These are phyloP conservation scores for Penicillium sp. DNA, from an alignment of 2,329 filamentous ascomycete species.

Conservation along the genomic window DNA sequence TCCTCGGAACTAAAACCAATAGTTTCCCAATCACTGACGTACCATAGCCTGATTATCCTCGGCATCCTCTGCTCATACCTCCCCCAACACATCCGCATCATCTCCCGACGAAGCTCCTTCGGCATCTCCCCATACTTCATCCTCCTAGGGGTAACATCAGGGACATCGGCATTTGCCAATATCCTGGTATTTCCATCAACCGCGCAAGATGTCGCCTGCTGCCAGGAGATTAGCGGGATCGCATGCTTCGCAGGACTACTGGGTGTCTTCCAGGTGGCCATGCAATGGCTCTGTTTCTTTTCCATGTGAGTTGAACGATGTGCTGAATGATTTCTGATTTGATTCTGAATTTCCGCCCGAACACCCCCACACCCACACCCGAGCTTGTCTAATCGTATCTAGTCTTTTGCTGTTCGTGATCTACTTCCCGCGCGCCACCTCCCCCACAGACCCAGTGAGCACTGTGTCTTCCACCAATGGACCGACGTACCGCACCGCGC, in stretches of 20 bases:
- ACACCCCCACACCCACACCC: neutral
- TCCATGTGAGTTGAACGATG: constrained; percentile 66
- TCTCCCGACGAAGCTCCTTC: constrained; percentile 78
- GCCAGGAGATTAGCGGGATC: constrained; percentile 72
- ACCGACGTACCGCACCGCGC: constrained; percentile 73
- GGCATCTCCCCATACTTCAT: constrained; percentile 96
- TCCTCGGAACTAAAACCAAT: neutral
- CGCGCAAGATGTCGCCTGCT: constrained; percentile 79
- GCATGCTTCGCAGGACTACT: constrained; percentile 83
- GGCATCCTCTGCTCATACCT: constrained; percentile 92
- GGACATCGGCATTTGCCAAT: constrained; percentile 85
- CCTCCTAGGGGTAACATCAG: constrained; percentile 85
- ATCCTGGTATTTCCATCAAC: constrained; percentile 85
- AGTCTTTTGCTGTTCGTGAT: constrained; percentile 91
- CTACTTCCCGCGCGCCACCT: constrained; percentile 72
- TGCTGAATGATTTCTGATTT: too few relatives aligned
- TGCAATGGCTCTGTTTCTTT: constrained; percentile 89
- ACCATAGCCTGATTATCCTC: constrained; percentile 66
- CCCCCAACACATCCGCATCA: constrained; percentile 91
- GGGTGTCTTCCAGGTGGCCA: constrained; percentile 84
- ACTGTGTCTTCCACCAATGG: constrained; percentile 44
- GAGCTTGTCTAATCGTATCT: constrained; percentile 4
- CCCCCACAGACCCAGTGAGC: constrained; percentile 46
- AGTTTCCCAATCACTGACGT: constrained; percentile 6
- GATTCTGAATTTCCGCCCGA: neutral